A percentile compares a stretch with the other conserved stretches of the same genome.
phyloP scores from a whole-genome alignment of 306 rosid species.

The Corylus americana region DNA sequence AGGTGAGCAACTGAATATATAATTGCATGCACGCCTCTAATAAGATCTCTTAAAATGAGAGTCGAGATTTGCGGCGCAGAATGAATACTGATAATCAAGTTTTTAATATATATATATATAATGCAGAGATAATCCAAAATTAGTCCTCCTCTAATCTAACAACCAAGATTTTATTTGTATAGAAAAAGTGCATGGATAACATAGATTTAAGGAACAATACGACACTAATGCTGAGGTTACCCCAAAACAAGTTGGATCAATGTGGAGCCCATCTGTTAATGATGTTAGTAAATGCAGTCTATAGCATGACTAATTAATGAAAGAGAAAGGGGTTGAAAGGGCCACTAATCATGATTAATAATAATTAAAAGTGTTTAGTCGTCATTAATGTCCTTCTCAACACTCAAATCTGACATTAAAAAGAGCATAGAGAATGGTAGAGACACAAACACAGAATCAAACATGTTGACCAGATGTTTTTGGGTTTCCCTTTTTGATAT shows the following conservation, averaged over 20 bases:
- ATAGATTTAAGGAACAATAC: slow-evolving; percentile 24
- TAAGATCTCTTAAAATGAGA: background rate
- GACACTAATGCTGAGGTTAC: slow-evolving; percentile 17
- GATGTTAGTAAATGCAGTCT: slow-evolving; percentile 25
- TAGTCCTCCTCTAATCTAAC: background rate
- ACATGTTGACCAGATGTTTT: slow-evolving; percentile 72
- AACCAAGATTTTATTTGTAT: slow-evolving; percentile 7
- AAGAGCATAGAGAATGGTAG: slow-evolving; percentile 39
- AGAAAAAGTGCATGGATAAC: slow-evolving; percentile 17
- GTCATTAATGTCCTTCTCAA: slow-evolving; percentile 28
- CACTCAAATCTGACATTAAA: slow-evolving; percentile 21
- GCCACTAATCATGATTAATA: slow-evolving; percentile 47
- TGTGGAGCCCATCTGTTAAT: slow-evolving; percentile 70
- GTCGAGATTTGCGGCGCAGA: slow-evolving; percentile 5
- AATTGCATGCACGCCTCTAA: slow-evolving; percentile 26
- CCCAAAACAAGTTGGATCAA: slow-evolving; percentile 30
- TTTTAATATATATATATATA: background rate
- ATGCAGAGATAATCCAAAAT: background rate
- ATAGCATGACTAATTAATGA: slow-evolving; percentile 42
- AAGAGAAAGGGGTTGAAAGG: slow-evolving; percentile 32
- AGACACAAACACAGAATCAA: slow-evolving; percentile 58
- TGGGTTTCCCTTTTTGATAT: slow-evolving; percentile 32
- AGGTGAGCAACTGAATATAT: no score
- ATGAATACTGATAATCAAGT: background rate
- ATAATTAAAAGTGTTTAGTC: slow-evolving; percentile 30